These are phyloP conservation scores for Beauveria sp. DNA, from an alignment of 2,329 filamentous ascomycete genomes.

Conservation along the genomic window DNA sequence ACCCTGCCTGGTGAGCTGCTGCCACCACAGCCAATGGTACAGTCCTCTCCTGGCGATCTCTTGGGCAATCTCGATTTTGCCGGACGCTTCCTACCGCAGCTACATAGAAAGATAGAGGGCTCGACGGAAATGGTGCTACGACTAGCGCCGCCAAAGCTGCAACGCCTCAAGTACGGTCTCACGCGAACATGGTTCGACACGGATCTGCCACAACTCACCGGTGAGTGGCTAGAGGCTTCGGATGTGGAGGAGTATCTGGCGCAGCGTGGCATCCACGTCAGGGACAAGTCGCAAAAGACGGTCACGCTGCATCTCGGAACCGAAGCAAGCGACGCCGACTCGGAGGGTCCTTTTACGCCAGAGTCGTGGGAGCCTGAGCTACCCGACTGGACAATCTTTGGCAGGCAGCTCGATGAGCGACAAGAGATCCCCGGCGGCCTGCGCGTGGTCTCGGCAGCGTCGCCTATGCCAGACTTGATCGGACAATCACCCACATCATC, in stretches of 20 bases:
- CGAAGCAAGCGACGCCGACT: not conserved
- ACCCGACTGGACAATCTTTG: slow-evolving; percentile 11
- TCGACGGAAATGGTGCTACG: not conserved
- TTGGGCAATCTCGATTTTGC: not conserved
- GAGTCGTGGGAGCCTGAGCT: slow-evolving; percentile 8
- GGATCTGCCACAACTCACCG: slow-evolving; percentile 1
- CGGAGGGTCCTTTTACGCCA: not conserved
- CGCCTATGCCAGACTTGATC: not conserved
- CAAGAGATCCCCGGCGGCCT: slow-evolving; percentile 5
- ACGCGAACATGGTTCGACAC: slow-evolving; percentile 10
- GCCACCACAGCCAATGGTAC: not conserved
- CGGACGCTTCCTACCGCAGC: slow-evolving; percentile 3
- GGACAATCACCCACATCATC: not conserved
- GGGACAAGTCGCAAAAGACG: not conserved
- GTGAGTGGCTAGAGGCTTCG: slow-evolving; percentile 10
- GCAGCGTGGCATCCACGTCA: slow-evolving; percentile 7
- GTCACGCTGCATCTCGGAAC: slow-evolving; percentile 2
- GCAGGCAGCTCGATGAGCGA: slow-evolving; percentile 1
- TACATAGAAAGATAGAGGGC: slow-evolving; percentile 9
- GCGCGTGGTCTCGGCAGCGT: not conserved
- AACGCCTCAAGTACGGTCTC: slow-evolving; percentile 7
- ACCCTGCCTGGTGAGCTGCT: slow-evolving; percentile 4
- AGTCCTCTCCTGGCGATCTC: not conserved
- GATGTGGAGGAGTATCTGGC: slow-evolving; percentile 11
- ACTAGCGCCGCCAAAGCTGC: slow-evolving; percentile 6